Conservation (phyloP, 305 asterid genomes). For the Solanum hybrid region DNA sequence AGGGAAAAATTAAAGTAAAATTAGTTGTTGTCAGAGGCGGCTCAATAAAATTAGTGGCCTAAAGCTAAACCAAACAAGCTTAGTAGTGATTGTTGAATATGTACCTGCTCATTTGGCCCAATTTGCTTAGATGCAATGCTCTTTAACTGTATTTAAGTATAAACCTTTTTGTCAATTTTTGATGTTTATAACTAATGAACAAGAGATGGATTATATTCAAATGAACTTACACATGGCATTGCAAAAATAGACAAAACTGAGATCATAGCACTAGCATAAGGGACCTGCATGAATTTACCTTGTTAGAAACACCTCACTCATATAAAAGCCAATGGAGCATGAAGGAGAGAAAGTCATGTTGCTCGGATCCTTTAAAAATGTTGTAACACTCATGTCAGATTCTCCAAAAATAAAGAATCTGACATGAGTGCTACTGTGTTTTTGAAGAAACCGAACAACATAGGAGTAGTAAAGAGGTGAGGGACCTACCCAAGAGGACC, state of each 20-base stretch:
- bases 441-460: neutral
- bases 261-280: slow-evolving; percentile 61
- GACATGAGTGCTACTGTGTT: neutral
- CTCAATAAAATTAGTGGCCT: neutral
- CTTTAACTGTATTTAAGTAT: slow-evolving; percentile 39
- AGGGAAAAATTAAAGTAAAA: neutral
- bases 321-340: neutral
- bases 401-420: neutral
- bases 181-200: neutral
- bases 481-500: slow-evolving; percentile 79
- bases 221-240: slow-evolving; percentile 65
- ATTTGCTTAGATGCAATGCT: slow-evolving; percentile 92
- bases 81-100: neutral
- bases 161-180: neutral
- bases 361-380: neutral
- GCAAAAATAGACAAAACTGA: slow-evolving; percentile 53
- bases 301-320: neutral
- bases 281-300: slow-evolving; percentile 40
- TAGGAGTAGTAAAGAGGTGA: neutral
- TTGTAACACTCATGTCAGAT: neutral
- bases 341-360: neutral
- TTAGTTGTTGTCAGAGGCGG: neutral
- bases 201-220: neutral
- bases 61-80: neutral
- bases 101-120: slow-evolving; percentile 79